Base-by-base conservation (phyloP, 192 early-diverging fungal species). In the Chytriomyces sp. region DNA sequence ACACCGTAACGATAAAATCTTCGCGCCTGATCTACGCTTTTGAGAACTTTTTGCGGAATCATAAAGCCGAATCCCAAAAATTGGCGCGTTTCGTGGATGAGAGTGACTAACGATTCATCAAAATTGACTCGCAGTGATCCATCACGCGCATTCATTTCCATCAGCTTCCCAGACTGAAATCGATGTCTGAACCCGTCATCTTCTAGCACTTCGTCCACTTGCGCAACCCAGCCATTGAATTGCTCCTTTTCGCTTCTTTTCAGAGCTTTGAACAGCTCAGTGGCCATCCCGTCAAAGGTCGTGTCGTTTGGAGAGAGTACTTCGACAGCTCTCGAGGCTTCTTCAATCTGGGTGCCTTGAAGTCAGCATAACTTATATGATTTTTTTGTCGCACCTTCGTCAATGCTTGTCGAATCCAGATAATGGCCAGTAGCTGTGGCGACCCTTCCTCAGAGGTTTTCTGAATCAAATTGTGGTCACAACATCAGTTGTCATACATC, bases 71-170 rank as follows among this genome's bases (percentile, higher is more conserved):
- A 39, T 4, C 85, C 60, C n/a, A 78, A 52, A n/a, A 88, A 64
- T 40, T 85, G 82, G 3, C 87, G 64, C 3, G 77, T 80, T 44
- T 88, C 80, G 12, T 82, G 67, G 5, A 88, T 60, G 37, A 88
- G 55, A 8, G 77, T 68, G 0, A 85, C 80, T 4, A 87, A 64
- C 8, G 77, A 49, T 28, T 87, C 84, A 39, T 64, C 68, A 73
- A 78, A 88, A 62, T 84, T 85, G 14, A 88, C 87, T 34, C 64
- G 49, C 36, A 88, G 60, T 49, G 74, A 64, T 32, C 87, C 87
- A 57, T 78, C 76, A 3, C 58, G 58, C 39, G 69, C 77, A 52
- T 83, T 79, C 36, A 88, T 72, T 52, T 87, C 81, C 81, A 87
- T 85, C 55, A 87, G 36, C 12, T 74, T 56, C 1, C 79, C 82